Conservation (phyloP, 2,329 filamentous ascomycete genomes). For the Xylariomycetidae sp. region DNA sequence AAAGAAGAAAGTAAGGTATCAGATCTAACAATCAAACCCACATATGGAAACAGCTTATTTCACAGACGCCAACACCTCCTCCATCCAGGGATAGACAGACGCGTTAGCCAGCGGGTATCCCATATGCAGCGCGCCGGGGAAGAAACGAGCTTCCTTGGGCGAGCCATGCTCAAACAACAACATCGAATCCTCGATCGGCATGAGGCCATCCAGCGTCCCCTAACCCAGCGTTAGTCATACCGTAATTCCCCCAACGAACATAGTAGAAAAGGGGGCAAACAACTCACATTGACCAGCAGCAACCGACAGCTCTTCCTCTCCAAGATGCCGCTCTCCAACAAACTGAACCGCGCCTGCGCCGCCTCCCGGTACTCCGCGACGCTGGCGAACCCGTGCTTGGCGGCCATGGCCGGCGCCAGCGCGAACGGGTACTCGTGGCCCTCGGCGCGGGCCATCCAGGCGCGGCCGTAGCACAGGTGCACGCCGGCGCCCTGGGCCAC, state of each 20-base stretch:
- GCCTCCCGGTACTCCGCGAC: constrained; percentile 47
- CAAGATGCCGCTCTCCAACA: constrained; percentile 54
- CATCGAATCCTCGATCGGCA: constrained; percentile 63
- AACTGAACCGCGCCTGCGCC: constrained; percentile 55
- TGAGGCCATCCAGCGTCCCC: constrained; percentile 57
- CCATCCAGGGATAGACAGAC: constrained; percentile 57
- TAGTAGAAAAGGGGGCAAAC: not conserved
- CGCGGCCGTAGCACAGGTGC: constrained; percentile 54
- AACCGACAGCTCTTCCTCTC: constrained; percentile 42
- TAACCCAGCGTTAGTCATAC: constrained; percentile 19
- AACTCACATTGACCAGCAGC: constrained; percentile 53
- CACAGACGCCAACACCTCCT: constrained; percentile 40
- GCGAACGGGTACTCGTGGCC: constrained; percentile 61
- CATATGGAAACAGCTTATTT: too few relatives aligned
- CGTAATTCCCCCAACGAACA: not conserved
- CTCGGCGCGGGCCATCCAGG: constrained; percentile 57
- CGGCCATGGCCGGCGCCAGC: constrained; percentile 48
- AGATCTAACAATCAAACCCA: too few relatives aligned
- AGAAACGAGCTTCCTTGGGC: constrained; percentile 61
- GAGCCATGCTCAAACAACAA: constrained; percentile 58
- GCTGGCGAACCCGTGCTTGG: constrained; percentile 57
- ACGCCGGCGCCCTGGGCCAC: constrained; percentile 59
- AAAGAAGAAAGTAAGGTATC: too few relatives aligned
- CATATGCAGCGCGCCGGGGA: constrained; percentile 57
- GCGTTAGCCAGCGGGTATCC: constrained; percentile 57